Conservation (phyloP, 148 eudicot genomes). For the Bassia scoparia region DNA sequence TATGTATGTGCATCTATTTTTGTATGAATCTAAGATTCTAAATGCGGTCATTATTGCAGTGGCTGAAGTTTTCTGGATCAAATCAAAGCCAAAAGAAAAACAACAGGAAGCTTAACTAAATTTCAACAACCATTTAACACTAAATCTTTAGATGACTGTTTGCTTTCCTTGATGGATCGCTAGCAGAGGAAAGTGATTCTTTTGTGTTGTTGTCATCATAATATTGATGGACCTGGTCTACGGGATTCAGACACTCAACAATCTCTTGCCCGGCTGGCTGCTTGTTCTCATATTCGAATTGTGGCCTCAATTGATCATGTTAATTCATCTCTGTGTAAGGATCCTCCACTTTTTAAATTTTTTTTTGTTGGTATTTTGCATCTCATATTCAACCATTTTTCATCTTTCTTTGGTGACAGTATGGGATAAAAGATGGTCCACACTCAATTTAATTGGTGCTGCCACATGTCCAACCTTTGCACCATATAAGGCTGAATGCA, state of each 20-base stretch:
- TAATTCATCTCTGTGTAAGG: constrained; percentile 84
- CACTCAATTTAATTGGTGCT: constrained; percentile 88
- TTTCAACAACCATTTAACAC: constrained; percentile 57
- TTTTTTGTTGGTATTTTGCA: background rate
- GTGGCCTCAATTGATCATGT: constrained; percentile 93
- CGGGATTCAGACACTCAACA: constrained; percentile 84
- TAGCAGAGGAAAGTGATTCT: constrained; percentile 38
- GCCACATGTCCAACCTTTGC: constrained; percentile 91
- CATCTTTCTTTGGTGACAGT: constrained; percentile 37
- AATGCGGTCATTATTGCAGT: constrained; percentile 54
- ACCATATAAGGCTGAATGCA: constrained; percentile 77
- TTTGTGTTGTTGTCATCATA: constrained; percentile 68
- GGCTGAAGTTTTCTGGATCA: constrained; percentile 80
- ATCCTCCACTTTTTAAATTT: background rate
- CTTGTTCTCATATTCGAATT: constrained; percentile 69
- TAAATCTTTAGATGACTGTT: constrained; percentile 65
- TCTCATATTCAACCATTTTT: background rate
- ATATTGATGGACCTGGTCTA: constrained; percentile 91
- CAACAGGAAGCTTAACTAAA: constrained; percentile 40
- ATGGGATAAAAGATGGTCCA: constrained; percentile 99
- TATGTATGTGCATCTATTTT: background rate
- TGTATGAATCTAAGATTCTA: too few relatives aligned
- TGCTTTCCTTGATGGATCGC: constrained; percentile 61
- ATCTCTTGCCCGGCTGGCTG: constrained; percentile 71
- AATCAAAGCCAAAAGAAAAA: constrained; percentile 43